These are phyloP conservation scores for Earliella scabrosa DNA, from an alignment of 1,284 basidiomycete genomes.

Conservation along the genomic window DNA sequence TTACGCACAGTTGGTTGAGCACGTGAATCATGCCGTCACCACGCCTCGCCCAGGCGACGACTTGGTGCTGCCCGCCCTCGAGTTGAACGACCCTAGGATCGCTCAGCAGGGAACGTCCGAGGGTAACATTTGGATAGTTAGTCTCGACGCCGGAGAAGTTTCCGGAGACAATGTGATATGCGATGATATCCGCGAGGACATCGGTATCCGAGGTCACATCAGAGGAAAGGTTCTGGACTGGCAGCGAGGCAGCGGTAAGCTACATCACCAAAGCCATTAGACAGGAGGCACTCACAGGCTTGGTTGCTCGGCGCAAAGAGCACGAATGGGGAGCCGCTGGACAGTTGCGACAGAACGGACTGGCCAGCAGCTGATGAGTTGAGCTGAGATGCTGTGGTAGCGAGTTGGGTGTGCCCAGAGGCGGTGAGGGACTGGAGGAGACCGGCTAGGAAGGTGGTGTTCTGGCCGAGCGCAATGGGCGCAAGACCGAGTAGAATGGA, in stretches of 20 bases:
- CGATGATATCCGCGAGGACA: slow-evolving; percentile 49
- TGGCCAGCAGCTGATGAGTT: slow-evolving; percentile 49
- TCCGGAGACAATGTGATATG: slow-evolving; percentile 68
- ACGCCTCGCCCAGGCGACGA: slow-evolving; percentile 60
- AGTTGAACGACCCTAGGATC: slow-evolving; percentile 51
- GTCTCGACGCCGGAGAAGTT: slow-evolving; percentile 47
- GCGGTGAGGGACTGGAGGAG: slow-evolving; percentile 39
- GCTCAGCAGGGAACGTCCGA: slow-evolving; percentile 67
- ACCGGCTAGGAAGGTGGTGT: slow-evolving; percentile 36
- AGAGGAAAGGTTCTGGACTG: slow-evolving; percentile 40
- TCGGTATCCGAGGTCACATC: slow-evolving; percentile 42
- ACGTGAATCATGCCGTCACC: slow-evolving; percentile 50
- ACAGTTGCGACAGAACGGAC: slow-evolving; percentile 45
- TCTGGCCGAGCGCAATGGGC: slow-evolving; percentile 31
- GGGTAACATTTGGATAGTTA: slow-evolving; percentile 56
- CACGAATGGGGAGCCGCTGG: slow-evolving; percentile 40
- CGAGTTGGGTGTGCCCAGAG: slow-evolving; percentile 45
- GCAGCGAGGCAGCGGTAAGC: not conserved
- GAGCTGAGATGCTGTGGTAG: slow-evolving; percentile 36
- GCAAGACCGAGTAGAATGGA: slow-evolving; percentile 25
- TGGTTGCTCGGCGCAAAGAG: slow-evolving; percentile 55
- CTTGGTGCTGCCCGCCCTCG: slow-evolving; percentile 58
- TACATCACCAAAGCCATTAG: not conserved
- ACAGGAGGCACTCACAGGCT: slow-evolving; percentile 41
- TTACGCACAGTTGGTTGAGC: slow-evolving; percentile 57